Evolutionary conservation across 2,329 filamentous ascomycete genomes (phyloP).

Genomic region (Aureobasidium sp.): DNA sequence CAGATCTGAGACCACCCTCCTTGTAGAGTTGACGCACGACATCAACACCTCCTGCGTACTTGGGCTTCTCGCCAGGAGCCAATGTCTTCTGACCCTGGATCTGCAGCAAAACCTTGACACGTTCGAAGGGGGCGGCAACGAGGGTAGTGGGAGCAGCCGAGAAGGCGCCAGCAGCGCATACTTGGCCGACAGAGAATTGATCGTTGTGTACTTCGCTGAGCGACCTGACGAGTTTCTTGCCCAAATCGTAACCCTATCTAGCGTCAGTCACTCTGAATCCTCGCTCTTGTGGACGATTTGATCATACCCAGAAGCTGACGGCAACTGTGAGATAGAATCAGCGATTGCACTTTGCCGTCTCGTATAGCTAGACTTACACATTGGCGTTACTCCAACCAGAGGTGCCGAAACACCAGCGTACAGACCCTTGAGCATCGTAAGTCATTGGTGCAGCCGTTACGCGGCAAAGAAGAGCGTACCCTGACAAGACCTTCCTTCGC

Average conservation of each 20-base stretch:
- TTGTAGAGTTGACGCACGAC: conserved; percentile 90
- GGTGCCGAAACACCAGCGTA: conserved; percentile 98
- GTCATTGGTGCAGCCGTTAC: background rate
- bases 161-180: conserved; percentile 92
- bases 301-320: conserved; percentile 56
- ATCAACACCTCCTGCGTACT: conserved; percentile 79
- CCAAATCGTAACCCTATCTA: conserved; percentile 81
- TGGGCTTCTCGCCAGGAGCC: conserved; percentile 82
- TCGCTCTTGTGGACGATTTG: background rate
- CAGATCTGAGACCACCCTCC: conserved; percentile 80
- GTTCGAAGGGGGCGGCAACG: conserved; percentile 98
- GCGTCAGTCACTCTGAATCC: background rate
- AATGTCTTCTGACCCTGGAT: conserved; percentile 88
- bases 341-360: background rate
- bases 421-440: conserved; percentile 52
- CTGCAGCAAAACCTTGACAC: conserved; percentile 96
- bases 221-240: conserved; percentile 75
- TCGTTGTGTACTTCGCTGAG: conserved; percentile 60
- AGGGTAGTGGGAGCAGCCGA: conserved; percentile 94
- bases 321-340: conserved; percentile 42
- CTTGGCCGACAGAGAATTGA: conserved; percentile 74
- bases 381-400: conserved; percentile 90
- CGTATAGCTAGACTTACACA: conserved; percentile 65
- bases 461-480: conserved; percentile 26
- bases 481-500: conserved; percentile 72